Evolutionary conservation across 257 asterid genomes (phyloP), one percentile per base, ranked within the genome.

Genomic region (Capsicum rhomboideum): DNA sequence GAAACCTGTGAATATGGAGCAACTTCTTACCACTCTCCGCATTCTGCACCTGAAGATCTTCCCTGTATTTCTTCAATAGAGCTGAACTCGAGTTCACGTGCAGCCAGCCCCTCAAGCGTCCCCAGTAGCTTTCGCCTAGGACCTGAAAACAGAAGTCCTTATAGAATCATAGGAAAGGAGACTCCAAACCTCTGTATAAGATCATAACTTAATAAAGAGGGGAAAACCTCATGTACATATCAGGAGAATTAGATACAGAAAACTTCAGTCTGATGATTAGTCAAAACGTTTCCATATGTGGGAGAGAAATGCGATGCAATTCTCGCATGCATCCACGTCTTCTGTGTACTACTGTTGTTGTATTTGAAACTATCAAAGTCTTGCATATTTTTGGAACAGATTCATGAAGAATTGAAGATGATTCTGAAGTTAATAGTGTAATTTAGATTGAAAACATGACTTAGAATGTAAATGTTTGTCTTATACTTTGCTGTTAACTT

Each of bases 11-110:
- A 89, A 34, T 16, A 42, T 53, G 84, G 88, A 79, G 61, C 78
- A 44, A 21, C 85, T 17, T 84, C 91, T 81, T 90, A 84, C 79
- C 91, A 46, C 78, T 94, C 97, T 20, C 96, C 96, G 34, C 92
- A 86, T 79, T 92, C 93, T 6, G 86, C 91, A 58, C 92, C 91
- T 13, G 95, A 89, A 86, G 88, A 31, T 44, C 87, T 83, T 78
- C 90, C 91, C 63, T 82, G 85, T 50, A 8, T 87, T 37, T 79
- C 88, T 84, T 90, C 94, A 8, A 86, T 91, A 0, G 94, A 88
- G 88, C 78, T 85, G 37, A 82, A 86, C 53, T 82, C 87, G 61
- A 49, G 80, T 69, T 87, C 91, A 44, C 85, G 64, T 83, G 77
- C 37, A 42, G 26, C 52, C 28, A 87, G 89, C 87, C 88, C 89